These are phyloP conservation scores for Parastagonospora avenae DNA, from an alignment of 2,329 filamentous ascomycete genomes.

Conservation along the genomic window DNA sequence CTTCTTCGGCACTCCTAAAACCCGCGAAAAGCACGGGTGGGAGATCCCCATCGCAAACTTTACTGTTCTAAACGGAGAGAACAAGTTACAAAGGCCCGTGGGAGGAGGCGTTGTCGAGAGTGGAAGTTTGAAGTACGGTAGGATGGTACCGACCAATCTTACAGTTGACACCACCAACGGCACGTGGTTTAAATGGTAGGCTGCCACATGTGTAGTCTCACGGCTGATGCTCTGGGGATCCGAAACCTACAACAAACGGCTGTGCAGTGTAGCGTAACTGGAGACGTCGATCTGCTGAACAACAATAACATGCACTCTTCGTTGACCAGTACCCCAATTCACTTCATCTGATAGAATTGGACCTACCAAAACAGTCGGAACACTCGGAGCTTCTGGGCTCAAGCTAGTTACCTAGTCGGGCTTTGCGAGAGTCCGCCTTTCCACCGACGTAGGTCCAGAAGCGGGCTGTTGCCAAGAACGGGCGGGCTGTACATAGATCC, in stretches of 20 bases:
- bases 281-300: too few relatives aligned
- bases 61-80: constrained; percentile 67
- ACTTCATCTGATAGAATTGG: neutral
- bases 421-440: neutral
- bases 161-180: constrained; percentile 43
- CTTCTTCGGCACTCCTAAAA: constrained; percentile 68
- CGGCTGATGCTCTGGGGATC: neutral
- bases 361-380: neutral
- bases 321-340: neutral
- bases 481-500: neutral
- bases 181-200: constrained; percentile 42
- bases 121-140: constrained; percentile 60
- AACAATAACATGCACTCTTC: too few relatives aligned
- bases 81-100: constrained; percentile 59
- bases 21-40: constrained; percentile 63
- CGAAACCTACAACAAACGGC: too few relatives aligned
- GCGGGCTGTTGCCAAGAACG: neutral
- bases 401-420: neutral
- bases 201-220: constrained; percentile 30
- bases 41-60: constrained; percentile 74
- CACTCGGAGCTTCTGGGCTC: neutral
- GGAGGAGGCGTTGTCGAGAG: constrained; percentile 59
- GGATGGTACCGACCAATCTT: constrained; percentile 39
- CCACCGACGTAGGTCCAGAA: neutral
- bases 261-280: too few relatives aligned